Evolutionary conservation across 305 asterid species (phyloP), one percentile per base, ranked within the genome.

Genomic region (Rubia balearica): DNA sequence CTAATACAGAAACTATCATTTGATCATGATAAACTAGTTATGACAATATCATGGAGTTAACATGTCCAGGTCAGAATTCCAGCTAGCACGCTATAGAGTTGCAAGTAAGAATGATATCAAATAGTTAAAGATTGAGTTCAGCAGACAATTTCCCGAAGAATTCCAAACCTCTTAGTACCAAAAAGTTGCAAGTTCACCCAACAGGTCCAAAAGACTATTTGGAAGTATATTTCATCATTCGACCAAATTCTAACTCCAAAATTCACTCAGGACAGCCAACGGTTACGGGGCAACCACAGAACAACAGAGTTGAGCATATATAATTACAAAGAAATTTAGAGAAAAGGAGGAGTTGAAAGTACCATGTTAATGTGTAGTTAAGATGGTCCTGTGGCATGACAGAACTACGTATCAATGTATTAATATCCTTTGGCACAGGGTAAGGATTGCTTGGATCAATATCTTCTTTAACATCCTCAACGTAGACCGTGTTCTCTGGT

Each of bases 311-410:
- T 40, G 0, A 16, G 38, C 73, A 68, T 6, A 70, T 40, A 53
- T 21, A n/a, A 41, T 55, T 65, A 40, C 53, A 17, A 45, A 55
- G 63, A 22, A 53, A 75, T 59, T 66, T 30, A 53, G 30, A 74
- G 61, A 19, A 53, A 42, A 41, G 68, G 57, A 8, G 51, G 75
- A 65, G 56, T 70, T 60, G 55, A 71, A 68, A 63, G n/a, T 89
- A 93, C 98, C 98, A 93, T 73, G 97, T 93, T 65, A 93, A 46
- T 61, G 81, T 85, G 75, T 93, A 90, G 84, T 93, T 89, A 56
- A 93, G 88, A 83, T 90, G 98, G 79, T 93, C 94, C 76, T 86
- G 97, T 33, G 97, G 97, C 98, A 93, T 93, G 21, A 89, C 96
- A 55, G 98, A 90, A 71, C 92, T 89, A 61, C 81, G 87, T 65